These are phyloP conservation scores for Beauveria brongniartii DNA, from an alignment of 2,329 filamentous ascomycete genomes.

Conservation along the genomic window DNA sequence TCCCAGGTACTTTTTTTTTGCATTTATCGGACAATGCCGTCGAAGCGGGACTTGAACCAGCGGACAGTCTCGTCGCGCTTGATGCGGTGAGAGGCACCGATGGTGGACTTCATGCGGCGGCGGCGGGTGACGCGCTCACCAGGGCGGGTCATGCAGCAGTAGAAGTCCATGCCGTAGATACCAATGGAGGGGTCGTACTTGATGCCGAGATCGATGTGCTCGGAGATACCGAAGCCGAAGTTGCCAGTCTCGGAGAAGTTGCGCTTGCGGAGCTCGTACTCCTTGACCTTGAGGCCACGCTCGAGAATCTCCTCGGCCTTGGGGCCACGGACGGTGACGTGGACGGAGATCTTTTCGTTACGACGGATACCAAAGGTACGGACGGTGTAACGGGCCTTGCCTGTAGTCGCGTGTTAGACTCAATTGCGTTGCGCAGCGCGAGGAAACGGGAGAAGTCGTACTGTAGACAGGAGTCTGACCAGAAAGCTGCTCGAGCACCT, in stretches of 20 bases:
- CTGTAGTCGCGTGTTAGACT: constrained; percentile 33
- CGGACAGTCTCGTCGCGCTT: constrained; percentile 91
- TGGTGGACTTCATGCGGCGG: constrained; percentile 76
- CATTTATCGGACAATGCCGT: constrained; percentile 96
- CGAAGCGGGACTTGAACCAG: constrained; percentile 89
- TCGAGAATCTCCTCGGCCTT: constrained; percentile 99
- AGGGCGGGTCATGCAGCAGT: constrained; percentile 99
- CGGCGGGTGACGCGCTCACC: constrained; percentile 97
- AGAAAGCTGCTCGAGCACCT: constrained; percentile 98
- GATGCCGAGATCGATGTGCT: constrained; percentile 99
- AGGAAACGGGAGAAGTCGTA: constrained; percentile 37
- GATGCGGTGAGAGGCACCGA: constrained; percentile 88
- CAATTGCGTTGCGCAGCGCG: constrained; percentile 4
- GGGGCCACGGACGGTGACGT: constrained; percentile 98
- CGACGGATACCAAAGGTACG: constrained; percentile 99
- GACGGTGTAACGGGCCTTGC: constrained; percentile 99
- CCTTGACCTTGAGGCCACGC: constrained; percentile 99
- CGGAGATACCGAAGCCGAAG: constrained; percentile 99
- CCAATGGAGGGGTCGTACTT: constrained; percentile 98
- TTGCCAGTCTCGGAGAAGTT: constrained; percentile 99
- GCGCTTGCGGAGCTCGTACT: constrained; percentile 98
- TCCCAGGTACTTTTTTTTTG: constrained; percentile 17
- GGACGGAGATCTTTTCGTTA: constrained; percentile 99
- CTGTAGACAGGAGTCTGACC: constrained; percentile 99
- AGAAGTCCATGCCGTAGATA: constrained; percentile 99